Base-by-base conservation (phyloP, 2,329 filamentous ascomycete species). In the Lachnellula hyalina region DNA sequence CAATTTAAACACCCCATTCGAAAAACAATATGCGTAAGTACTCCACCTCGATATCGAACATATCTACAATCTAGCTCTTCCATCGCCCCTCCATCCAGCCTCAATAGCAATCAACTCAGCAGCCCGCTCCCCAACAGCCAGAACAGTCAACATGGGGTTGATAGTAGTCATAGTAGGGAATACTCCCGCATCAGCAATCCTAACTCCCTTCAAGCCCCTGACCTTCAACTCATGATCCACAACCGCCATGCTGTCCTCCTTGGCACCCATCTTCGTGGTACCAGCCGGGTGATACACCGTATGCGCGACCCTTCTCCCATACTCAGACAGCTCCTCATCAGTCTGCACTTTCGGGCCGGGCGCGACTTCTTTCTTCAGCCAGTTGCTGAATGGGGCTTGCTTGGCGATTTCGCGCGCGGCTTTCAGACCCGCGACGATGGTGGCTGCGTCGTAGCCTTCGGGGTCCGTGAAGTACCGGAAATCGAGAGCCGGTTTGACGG, bases 221-320 rank as follows among this genome's bases (percentile, higher is more conserved):
- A 96, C 76, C 74, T 82, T 86, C 59, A 96, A 73, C 67, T 86
- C 77, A 25, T 80, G 78, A 67, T 94, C 87, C n/a, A 95, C 90
- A 19, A 96, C 91, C 5, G 89, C 90, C 70, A 85, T 74, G 49
- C 81, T 74, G 68, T 95, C 89, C 51, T 75, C 80, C 53, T 70
- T 71, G 66, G 92, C 84, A 35, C 90, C 90, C 90, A 96, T 96
- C 78, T 91, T 91, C 53, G 90, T 94, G 17, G 90, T 96, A 51
- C 90, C 90, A 12, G 88, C 87, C 0, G 90, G 90, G 72, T 96
- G 90, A 73, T 96, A 96, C 32, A 96, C 90, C 1, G 90, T 96
- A 72, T 96, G 90, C 4, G 90, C 90, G 81, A 90, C 67, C 46
- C 84, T 81, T 47, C 90, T 82, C 36, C 87, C 90, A 71, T 96